phyloP scores from a whole-genome alignment of 202 grass and related monocot genomes.

The Zoysia matrella region DNA sequence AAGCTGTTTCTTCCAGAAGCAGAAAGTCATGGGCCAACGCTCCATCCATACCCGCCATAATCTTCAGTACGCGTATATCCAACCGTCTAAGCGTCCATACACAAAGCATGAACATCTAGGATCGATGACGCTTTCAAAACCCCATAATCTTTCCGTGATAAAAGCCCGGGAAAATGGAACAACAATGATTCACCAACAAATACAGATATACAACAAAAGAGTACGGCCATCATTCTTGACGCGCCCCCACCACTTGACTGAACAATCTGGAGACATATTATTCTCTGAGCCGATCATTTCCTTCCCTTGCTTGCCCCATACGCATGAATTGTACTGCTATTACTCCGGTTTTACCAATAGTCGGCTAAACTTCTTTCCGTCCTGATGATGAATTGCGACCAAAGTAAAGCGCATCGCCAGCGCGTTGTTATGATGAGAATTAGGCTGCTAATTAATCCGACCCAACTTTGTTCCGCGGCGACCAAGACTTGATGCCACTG shows the following conservation, averaged over 20 bases:
- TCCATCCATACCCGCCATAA: too few relatives aligned
- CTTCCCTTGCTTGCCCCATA: constrained; percentile 34
- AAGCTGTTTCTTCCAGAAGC: too few relatives aligned
- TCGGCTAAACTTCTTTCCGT: neutral
- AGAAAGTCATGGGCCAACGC: too few relatives aligned
- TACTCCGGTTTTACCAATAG: neutral
- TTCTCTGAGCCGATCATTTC: neutral
- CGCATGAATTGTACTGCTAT: constrained; percentile 9
- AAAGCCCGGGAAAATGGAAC: too few relatives aligned
- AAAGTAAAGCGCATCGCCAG: neutral
- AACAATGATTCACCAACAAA: too few relatives aligned
- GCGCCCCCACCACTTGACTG: neutral
- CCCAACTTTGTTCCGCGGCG: neutral
- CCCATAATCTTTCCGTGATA: too few relatives aligned
- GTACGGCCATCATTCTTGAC: neutral
- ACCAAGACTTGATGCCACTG: neutral
- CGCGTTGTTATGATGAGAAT: neutral
- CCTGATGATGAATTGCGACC: neutral
- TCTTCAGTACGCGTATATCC: too few relatives aligned
- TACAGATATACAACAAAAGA: neutral
- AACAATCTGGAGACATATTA: neutral
- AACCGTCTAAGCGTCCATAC: too few relatives aligned
- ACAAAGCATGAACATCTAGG: too few relatives aligned
- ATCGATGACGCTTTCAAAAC: too few relatives aligned
- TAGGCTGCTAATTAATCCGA: neutral